Evolutionary conservation across 225 moss, liverwort and hornwort genomes (phyloP).

Genomic region (Takakia lepidozioides): DNA sequence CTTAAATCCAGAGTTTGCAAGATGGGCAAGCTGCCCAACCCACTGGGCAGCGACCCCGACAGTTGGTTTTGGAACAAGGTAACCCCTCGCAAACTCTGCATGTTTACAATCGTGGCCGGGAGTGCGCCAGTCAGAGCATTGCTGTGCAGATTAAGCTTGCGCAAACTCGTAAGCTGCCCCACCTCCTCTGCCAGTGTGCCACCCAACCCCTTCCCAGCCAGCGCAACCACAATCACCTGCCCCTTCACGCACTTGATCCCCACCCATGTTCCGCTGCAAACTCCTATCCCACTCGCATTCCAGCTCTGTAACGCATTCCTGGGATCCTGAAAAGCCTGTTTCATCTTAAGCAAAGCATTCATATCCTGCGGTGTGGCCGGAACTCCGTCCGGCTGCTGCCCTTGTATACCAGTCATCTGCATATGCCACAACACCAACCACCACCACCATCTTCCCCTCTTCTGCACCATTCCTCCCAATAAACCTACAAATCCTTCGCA

Average conservation of each 20-base stretch:
- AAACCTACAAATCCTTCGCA: too few species aligned
- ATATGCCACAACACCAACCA: too few species aligned
- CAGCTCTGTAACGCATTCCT: slow-evolving; percentile 31
- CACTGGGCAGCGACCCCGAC: slow-evolving; percentile 40
- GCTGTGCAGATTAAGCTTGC: slow-evolving; percentile 44
- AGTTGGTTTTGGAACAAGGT: slow-evolving; percentile 53
- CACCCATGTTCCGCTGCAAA: slow-evolving; percentile 36
- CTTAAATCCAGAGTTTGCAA: slow-evolving; percentile 55
- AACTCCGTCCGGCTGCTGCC: slow-evolving; percentile 22
- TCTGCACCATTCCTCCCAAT: too few species aligned
- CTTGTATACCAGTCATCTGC: too few species aligned
- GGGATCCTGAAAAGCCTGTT: slow-evolving; percentile 21
- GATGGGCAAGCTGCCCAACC: slow-evolving; percentile 39
- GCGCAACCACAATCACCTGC: slow-evolving; percentile 31
- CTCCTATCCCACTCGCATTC: slow-evolving; percentile 48
- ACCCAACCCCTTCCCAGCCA: slow-evolving; percentile 24
- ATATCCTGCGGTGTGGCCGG: slow-evolving; percentile 41
- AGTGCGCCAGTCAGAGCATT: slow-evolving; percentile 29
- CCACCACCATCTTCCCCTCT: too few species aligned
- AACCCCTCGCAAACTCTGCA: slow-evolving; percentile 24
- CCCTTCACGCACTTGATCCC: slow-evolving; percentile 51
- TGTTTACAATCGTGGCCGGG: slow-evolving; percentile 20
- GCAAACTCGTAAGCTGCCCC: slow-evolving; percentile 28
- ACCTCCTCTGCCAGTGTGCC: slow-evolving; percentile 31
- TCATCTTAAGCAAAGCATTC: slow-evolving; percentile 25